Evolutionary conservation across 164 flowering plant genomes (phyloP).

Genomic region (Nymphaea colorata): DNA sequence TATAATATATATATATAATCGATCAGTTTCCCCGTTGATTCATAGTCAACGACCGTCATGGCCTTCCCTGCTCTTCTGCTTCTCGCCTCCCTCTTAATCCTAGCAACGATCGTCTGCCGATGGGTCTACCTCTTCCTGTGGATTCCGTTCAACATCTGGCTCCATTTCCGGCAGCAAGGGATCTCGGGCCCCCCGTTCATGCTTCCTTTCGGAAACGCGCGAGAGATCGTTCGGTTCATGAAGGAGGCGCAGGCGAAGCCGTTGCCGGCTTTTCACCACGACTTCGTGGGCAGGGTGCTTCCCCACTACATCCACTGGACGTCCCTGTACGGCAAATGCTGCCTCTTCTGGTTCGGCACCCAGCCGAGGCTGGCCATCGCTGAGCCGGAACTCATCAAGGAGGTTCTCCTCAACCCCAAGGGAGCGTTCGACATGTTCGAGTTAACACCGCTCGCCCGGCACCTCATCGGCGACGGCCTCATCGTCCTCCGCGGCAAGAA

Average conservation of each 20-base stretch:
- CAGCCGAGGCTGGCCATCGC: constrained; percentile 8
- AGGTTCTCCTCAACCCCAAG: constrained; percentile 9
- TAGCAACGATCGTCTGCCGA: background rate
- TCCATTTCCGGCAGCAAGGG: constrained; percentile 9
- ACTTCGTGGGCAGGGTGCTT: constrained; percentile 1
- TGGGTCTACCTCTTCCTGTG: constrained; percentile 3
- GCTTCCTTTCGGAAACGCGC: constrained; percentile 19
- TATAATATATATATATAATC: no score
- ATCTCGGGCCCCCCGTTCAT: constrained; percentile 14
- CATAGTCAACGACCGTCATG: background rate
- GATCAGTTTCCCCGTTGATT: no score
- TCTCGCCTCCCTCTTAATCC: background rate
- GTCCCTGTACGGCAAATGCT: constrained; percentile 6
- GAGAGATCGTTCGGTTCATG: constrained; percentile 6
- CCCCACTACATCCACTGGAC: constrained; percentile 10
- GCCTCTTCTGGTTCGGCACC: constrained; percentile 10
- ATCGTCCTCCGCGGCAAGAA: constrained; percentile 6
- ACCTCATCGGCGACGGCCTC: constrained; percentile 10
- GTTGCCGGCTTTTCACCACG: constrained; percentile 1
- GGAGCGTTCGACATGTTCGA: constrained; percentile 2
- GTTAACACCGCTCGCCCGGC: constrained; percentile 5
- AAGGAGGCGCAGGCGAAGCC: constrained; percentile 3
- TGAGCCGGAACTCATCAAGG: constrained; percentile 6
- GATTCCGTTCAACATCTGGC: constrained; percentile 6
- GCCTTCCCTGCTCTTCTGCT: background rate